Evolutionary conservation across 352 stramenopile genomes (phyloP), one percentile per base, ranked within the genome.

Genomic region (Phytophthora meadii): DNA sequence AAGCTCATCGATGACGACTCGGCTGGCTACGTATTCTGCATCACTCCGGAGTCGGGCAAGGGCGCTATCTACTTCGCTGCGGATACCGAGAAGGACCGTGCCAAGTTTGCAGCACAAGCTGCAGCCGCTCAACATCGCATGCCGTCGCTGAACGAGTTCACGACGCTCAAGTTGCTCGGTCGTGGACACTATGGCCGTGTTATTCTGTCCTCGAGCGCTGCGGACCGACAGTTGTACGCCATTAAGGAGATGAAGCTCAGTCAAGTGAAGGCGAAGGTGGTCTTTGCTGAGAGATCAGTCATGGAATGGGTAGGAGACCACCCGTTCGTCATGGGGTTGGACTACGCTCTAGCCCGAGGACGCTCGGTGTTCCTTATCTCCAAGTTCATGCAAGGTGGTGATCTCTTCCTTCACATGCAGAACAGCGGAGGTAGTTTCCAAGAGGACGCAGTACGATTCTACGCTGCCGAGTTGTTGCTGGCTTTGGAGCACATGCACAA

Each of bases 361-460:
- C 97, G 98, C 46, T 99, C 98, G 40, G 84, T 99, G 5, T 99
- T 98, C 68, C 76, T 99, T 24, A 93, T 99, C 22, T 96, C 99
- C 24, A 98, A 99, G 75, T 99, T 99, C 72, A 99, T 98, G 88
- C 87, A 96, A 6, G 98, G 98, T 8, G 98, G 98, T 7, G 97
- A 99, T 71, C 78, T 99, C 27, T 96, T 96, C 55, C 54, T 94
- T 42, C 87, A 96, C 67, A 90, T 96, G 85, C 87, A 95, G 64
- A 92, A 93, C 68, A 82, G 89, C 47, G 87, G 87, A 53, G 88
- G 88, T 2, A 90, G 76, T 52, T 93, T 96, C 40, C 71, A 71
- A 15, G 85, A 97, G 50, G 75, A 87, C 34, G 78, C 82, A 10
- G 88, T 96, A 4, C 70, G 74, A 7, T 97, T 97, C 56, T 97